Conservation (phyloP, 1,284 basidiomycete genomes). For the Ceratorhiza oryzae-sativae region DNA sequence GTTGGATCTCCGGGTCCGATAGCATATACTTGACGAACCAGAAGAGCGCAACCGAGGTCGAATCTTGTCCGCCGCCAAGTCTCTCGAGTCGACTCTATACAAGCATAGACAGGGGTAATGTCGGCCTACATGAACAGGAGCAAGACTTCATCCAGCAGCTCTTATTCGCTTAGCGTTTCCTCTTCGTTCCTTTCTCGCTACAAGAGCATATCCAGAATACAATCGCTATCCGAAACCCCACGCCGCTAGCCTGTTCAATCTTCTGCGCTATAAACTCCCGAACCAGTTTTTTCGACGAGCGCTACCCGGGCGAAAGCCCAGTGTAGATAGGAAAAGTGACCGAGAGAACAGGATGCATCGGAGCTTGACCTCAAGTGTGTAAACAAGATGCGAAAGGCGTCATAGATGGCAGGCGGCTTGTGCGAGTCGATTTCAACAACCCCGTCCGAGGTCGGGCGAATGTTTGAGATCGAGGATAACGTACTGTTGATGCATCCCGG, state of each 20-base stretch:
- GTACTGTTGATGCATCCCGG: conserved; percentile 3
- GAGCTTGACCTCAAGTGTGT: neutral
- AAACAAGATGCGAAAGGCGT: neutral
- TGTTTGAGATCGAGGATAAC: neutral
- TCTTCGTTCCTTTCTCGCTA: conserved; percentile 6
- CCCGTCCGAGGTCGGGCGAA: neutral
- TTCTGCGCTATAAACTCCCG: neutral
- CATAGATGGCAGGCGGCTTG: neutral
- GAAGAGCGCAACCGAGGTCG: conserved; percentile 6
- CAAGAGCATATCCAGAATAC: conserved; percentile 18
- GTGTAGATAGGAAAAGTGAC: neutral
- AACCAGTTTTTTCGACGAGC: neutral
- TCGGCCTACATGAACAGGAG: neutral
- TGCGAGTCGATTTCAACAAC: neutral
- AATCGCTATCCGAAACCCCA: neutral
- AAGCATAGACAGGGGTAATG: neutral
- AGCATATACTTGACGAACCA: conserved; percentile 26
- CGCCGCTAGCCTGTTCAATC: neutral
- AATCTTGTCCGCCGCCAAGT: conserved; percentile 21
- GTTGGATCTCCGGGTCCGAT: conserved; percentile 9
- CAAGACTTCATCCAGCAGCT: conserved; percentile 22
- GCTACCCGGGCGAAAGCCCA: conserved; percentile 2
- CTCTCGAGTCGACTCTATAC: too few species aligned
- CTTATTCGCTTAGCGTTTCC: neutral
- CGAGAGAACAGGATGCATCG: neutral